Conservation (phyloP, 2,329 filamentous ascomycete species). For the Cladophialophora carrionii region DNA sequence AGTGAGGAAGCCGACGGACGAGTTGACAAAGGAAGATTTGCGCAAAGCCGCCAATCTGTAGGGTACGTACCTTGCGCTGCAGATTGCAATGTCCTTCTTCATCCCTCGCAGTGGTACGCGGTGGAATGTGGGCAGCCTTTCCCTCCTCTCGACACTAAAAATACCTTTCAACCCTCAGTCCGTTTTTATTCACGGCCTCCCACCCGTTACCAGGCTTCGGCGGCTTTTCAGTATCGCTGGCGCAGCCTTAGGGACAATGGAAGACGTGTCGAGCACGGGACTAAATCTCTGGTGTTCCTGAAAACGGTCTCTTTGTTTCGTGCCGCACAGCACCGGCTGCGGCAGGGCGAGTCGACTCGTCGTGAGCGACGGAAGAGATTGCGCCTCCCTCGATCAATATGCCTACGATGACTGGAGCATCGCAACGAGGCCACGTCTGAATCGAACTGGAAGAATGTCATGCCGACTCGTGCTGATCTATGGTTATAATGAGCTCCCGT, state of each 20-base stretch:
- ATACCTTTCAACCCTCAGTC: conserved; percentile 5
- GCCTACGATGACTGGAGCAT: background rate
- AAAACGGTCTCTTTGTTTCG: conserved; percentile 27
- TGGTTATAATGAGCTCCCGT: conserved; percentile 21
- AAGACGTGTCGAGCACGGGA: background rate
- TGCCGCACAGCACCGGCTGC: conserved; percentile 5
- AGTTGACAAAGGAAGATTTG: conserved; percentile 57
- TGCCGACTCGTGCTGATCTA: background rate
- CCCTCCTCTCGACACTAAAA: conserved; percentile 9
- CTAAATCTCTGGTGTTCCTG: conserved; percentile 7
- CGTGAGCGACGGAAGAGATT: background rate
- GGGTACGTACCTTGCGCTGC: conserved; percentile 4
- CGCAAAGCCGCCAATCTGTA: conserved; percentile 54
- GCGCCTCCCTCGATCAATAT: background rate
- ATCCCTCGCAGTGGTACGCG: background rate
- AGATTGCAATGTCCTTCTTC: conserved; percentile 6
- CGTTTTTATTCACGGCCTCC: conserved; percentile 1
- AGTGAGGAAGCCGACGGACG: conserved; percentile 55
- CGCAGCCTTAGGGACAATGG: conserved; percentile 20
- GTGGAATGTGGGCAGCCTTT: conserved; percentile 26
- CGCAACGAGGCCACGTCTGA: background rate
- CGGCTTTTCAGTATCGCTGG: conserved; percentile 2
- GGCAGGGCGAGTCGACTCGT: background rate
- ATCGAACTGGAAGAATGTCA: conserved; percentile 7
- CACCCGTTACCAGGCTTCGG: conserved; percentile 2